These are phyloP conservation scores for Juglanconis sp. DNA, from an alignment of 2,329 filamentous ascomycete genomes.

Conservation along the genomic window DNA sequence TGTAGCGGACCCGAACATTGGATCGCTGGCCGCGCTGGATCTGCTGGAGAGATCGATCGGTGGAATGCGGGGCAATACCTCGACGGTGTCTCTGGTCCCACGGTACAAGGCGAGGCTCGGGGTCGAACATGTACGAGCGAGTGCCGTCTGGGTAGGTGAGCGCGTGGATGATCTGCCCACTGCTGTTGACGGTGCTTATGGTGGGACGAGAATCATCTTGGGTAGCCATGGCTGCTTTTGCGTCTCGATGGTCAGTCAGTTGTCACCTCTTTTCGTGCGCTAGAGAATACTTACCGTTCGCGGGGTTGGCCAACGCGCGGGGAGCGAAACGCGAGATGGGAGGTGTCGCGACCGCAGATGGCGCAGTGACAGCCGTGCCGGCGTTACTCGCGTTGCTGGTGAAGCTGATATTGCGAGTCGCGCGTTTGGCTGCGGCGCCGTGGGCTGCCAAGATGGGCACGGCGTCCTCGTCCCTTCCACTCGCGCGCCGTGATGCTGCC, in stretches of 20 bases:
- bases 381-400: constrained; percentile 11
- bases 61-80: constrained; percentile 7
- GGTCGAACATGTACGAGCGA: constrained; percentile 7
- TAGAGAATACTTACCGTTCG: constrained; percentile 8
- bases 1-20: background rate
- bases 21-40: constrained; percentile 15
- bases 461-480: constrained; percentile 20
- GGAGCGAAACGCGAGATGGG: constrained; percentile 5
- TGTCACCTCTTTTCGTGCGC: background rate
- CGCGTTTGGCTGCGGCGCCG: constrained; percentile 9
- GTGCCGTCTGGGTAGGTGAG: constrained; percentile 10
- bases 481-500: constrained; percentile 22
- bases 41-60: constrained; percentile 17
- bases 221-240: background rate
- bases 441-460: constrained; percentile 19
- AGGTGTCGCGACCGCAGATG: constrained; percentile 4
- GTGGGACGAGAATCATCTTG: constrained; percentile 8
- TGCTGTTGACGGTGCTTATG: constrained; percentile 8
- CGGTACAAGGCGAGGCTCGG: constrained; percentile 19
- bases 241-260: background rate
- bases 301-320: constrained; percentile 9
- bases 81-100: constrained; percentile 23
- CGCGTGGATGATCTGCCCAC: constrained; percentile 14
- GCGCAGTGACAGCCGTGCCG: background rate
- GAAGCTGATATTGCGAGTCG: constrained; percentile 1